These are phyloP conservation scores for Salix viminalis DNA, from an alignment of 345 rosid genomes.

Conservation along the genomic window DNA sequence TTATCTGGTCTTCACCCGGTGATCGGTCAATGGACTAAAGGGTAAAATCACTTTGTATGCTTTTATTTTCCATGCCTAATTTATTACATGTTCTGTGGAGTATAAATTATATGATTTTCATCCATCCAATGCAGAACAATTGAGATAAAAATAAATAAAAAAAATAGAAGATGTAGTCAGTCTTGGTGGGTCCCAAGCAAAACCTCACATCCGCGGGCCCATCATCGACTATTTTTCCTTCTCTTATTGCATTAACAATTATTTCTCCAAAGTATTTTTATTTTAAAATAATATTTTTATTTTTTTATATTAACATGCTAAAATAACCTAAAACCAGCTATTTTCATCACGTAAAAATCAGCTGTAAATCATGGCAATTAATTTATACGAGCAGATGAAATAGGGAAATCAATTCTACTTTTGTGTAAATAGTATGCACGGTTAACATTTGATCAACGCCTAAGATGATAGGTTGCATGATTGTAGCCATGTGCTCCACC, in stretches of 20 bases:
- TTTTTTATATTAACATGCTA: too few relatives aligned
- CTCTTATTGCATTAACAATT: not conserved
- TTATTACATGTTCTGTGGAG: too few relatives aligned
- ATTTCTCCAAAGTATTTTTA: too few relatives aligned
- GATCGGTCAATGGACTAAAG: slow-evolving; percentile 8
- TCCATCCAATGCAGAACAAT: not conserved
- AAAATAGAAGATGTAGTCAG: not conserved
- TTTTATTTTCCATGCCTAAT: not conserved
- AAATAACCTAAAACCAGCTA: not conserved
- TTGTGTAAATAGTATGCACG: not conserved
- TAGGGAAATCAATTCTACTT: not conserved
- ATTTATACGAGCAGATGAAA: not conserved
- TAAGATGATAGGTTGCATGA: slow-evolving; percentile 18
- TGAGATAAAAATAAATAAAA: not conserved
- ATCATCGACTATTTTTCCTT: slow-evolving; percentile 3
- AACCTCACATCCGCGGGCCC: slow-evolving; percentile 9
- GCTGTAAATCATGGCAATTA: not conserved
- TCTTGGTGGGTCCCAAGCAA: slow-evolving; percentile 21
- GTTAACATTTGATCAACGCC: slow-evolving; percentile 1
- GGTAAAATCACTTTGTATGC: slow-evolving; percentile 1
- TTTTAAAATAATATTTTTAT: too few relatives aligned
- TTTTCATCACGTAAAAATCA: not conserved
- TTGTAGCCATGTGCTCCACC: slow-evolving; percentile 11
- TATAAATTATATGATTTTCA: too few relatives aligned
- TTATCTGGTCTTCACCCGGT: not conserved